Evolutionary conservation across 768 basidiomycete genomes (phyloP), one percentile per base, ranked within the genome.

Genomic region (Scleroderma citrinum): DNA sequence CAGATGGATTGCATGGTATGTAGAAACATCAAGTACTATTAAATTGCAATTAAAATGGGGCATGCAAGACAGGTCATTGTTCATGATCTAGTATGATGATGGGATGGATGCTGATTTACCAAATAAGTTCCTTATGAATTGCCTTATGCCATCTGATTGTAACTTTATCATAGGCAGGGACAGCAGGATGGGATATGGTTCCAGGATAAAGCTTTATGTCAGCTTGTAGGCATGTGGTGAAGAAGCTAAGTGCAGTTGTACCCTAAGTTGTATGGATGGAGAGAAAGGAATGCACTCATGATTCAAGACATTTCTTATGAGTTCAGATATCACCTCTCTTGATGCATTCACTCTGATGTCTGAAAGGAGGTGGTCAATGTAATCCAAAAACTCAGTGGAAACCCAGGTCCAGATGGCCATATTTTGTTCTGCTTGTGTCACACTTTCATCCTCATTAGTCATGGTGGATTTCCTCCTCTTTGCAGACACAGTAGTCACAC

Each of bases 61-160:
- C 26, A 29, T 29, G 4, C 26, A 8, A 5, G 26, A 29, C 4
- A 29, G 8, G n/a, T n/a, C n/a, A n/a, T n/a, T n/a, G 26, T 4
- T 5, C 26, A 29, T 5, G 26, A 29, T 4, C 8, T 29, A 29
- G n/a, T 29, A 29, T 8, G 26, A 8, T 29, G 26, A 8, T 8
- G 26, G 8, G 26, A 29, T 37, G 16, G 40, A 7, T 8, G 3
- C 14, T 23, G 5, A 43, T 19, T 36, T 43, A 50, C 49, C 49
- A 50, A 30, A 50, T 46, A 31, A 50, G 44, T 29, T 44, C 19
- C 16, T 24, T 36, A 38, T 46, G 44, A 16, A 50, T 44, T 19
- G 30, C 35, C 31, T 40, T 45, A 16, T 45, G 49, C 44, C 49
- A 50, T 36, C 26, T 20, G n/a, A 50, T 38, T 31, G 36, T 50